Conservation (phyloP, 768 basidiomycete genomes). For the Lentinus tigrinus region DNA sequence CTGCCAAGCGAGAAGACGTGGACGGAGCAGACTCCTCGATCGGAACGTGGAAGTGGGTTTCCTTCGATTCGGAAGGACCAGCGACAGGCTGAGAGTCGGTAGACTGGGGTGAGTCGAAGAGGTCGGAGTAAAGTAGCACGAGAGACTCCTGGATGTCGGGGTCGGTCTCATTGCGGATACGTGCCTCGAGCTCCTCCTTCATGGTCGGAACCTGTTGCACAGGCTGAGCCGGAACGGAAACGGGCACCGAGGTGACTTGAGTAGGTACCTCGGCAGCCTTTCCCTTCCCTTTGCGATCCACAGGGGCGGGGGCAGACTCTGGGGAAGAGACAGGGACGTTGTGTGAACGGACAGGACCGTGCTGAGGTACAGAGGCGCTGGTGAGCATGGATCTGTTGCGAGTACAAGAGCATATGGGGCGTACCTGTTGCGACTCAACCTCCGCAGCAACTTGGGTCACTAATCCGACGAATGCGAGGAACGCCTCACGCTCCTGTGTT, state of each 20-base stretch:
- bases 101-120: constrained; percentile 3
- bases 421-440: too few species aligned
- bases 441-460: not conserved
- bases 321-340: not conserved
- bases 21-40: not conserved
- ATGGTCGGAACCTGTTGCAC: not conserved
- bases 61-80: not conserved
- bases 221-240: not conserved
- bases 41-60: not conserved
- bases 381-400: not conserved
- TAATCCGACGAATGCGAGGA: not conserved
- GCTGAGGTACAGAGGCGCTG: not conserved
- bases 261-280: constrained; percentile 18
- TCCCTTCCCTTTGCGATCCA: constrained; percentile 22
- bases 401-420: too few species aligned
- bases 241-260: not conserved
- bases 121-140: constrained; percentile 15
- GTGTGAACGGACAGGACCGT: not conserved
- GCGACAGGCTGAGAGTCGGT: not conserved
- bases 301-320: not conserved
- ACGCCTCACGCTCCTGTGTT: not conserved
- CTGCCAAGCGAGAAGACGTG: not conserved
- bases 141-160: constrained; percentile 14
- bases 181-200: constrained; percentile 16
- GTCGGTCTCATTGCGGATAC: constrained; percentile 15